Evolutionary conservation across 1,284 basidiomycete species (phyloP).

Genomic region (Cutaneotrichosporon sp.): DNA sequence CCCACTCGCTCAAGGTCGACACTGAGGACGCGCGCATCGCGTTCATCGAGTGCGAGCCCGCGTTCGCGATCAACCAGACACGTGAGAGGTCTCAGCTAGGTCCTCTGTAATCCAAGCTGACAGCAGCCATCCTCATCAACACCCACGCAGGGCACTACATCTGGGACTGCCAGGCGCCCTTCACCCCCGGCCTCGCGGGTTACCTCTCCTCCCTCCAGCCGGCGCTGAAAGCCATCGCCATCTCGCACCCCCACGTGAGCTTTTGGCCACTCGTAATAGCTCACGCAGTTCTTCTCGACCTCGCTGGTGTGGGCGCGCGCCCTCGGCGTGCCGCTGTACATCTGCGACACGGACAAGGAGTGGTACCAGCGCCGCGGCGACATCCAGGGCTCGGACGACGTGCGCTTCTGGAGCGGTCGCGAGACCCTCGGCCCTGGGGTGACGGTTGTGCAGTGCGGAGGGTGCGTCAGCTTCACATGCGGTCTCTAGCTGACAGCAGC

Average conservation of each 20-base stretch:
- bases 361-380: conserved; percentile 46
- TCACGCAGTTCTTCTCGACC: conserved; percentile 49
- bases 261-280: background rate
- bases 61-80: conserved; percentile 49
- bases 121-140: conserved; percentile 46
- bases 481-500: conserved; percentile 26
- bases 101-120: too few relatives aligned
- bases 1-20: conserved; percentile 39
- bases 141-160: conserved; percentile 43
- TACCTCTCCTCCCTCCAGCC: conserved; percentile 31
- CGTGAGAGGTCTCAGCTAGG: too few relatives aligned
- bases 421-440: conserved; percentile 33
- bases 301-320: conserved; percentile 50
- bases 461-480: too few relatives aligned
- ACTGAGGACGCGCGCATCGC: conserved; percentile 40
- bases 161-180: conserved; percentile 50
- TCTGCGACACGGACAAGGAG: conserved; percentile 41
- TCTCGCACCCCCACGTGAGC: conserved; percentile 51
- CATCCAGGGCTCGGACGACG: conserved; percentile 28
- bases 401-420: conserved; percentile 39
- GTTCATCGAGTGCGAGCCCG: conserved; percentile 42
- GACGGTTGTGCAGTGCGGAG: conserved; percentile 48
- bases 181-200: conserved; percentile 38
- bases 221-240: conserved; percentile 48
- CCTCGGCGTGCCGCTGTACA: conserved; percentile 45